Evolutionary conservation across 2,329 filamentous ascomycete species (phyloP).

Genomic region (Fusarium keratoplasticum): DNA sequence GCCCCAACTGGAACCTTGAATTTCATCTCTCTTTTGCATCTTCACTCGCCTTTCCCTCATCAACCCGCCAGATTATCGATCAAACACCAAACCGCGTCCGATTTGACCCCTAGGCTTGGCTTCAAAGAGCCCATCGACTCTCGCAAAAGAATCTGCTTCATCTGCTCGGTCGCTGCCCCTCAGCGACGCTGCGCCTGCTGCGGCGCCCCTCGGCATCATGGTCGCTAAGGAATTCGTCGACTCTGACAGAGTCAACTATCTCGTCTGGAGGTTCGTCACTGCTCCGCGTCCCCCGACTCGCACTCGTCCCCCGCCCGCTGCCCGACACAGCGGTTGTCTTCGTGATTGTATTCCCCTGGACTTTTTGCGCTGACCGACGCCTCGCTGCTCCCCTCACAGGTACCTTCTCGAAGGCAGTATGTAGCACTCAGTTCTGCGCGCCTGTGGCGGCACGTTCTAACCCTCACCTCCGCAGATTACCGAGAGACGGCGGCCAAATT

Average conservation of each 20-base stretch:
- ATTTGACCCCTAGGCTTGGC: slow-evolving; percentile 27
- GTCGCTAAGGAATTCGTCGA: slow-evolving; percentile 70
- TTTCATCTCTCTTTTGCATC: slow-evolving; percentile 51
- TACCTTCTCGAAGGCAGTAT: slow-evolving; percentile 73
- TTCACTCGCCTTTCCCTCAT: slow-evolving; percentile 46
- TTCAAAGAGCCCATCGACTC: slow-evolving; percentile 31
- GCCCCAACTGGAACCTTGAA: slow-evolving; percentile 46
- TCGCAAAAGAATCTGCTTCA: slow-evolving; percentile 14
- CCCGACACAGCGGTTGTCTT: slow-evolving; percentile 3
- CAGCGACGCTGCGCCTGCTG: slow-evolving; percentile 48
- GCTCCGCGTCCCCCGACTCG: slow-evolving; percentile 42
- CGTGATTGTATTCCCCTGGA: slow-evolving; percentile 20
- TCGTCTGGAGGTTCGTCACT: slow-evolving; percentile 75
- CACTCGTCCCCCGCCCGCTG: slow-evolving; percentile 30
- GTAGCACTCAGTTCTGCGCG: slow-evolving; percentile 50
- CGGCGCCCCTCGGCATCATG: slow-evolving; percentile 56
- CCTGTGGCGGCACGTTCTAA: slow-evolving; percentile 40
- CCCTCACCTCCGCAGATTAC: slow-evolving; percentile 63
- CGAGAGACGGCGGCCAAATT: slow-evolving; percentile 75
- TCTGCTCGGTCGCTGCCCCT: slow-evolving; percentile 30
- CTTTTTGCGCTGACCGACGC: slow-evolving; percentile 36
- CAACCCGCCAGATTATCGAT: slow-evolving; percentile 31
- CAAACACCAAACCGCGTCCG: slow-evolving; percentile 23
- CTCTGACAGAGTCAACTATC: slow-evolving; percentile 76
- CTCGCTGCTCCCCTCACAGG: slow-evolving; percentile 51